Percentiles rank a stretch among this genome's conserved stretches.
Conservation (phyloP, 2,329 filamentous ascomycete genomes). For the Venturia carpophila region DNA sequence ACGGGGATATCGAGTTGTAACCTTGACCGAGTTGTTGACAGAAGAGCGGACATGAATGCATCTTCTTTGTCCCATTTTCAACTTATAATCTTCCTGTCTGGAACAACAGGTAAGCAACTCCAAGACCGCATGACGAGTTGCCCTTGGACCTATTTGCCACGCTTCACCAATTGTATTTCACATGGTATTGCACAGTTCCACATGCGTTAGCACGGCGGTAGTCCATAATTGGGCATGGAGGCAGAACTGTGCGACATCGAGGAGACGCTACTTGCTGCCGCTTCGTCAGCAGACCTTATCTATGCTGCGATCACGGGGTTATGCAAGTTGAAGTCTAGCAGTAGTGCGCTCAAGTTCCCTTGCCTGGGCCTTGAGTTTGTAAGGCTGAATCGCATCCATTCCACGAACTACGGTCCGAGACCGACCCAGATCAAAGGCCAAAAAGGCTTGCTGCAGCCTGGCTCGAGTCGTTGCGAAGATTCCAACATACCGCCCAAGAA, state of each 20-base stretch:
- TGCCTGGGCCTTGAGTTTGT: neutral
- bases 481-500: too few relatives aligned
- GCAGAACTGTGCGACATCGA: neutral
- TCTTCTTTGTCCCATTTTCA: neutral
- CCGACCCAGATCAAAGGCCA: neutral
- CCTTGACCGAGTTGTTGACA: slow-evolving; percentile 58
- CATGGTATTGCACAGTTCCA: neutral
- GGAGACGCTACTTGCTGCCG: neutral
- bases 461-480: neutral
- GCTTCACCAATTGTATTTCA: neutral
- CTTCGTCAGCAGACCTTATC: neutral
- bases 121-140: neutral
- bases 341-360: neutral
- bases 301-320: neutral
- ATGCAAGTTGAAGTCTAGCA: neutral
- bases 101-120: neutral
- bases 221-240: neutral
- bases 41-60: slow-evolving; percentile 21
- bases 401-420: neutral
- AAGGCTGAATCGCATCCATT: neutral
- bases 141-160: neutral
- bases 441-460: neutral
- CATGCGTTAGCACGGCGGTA: neutral
- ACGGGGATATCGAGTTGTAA: slow-evolving; percentile 64
- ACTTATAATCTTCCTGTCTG: neutral